These are phyloP conservation scores for Diaporthe capsici DNA, from an alignment of 2,329 filamentous ascomycete genomes.

Conservation along the genomic window DNA sequence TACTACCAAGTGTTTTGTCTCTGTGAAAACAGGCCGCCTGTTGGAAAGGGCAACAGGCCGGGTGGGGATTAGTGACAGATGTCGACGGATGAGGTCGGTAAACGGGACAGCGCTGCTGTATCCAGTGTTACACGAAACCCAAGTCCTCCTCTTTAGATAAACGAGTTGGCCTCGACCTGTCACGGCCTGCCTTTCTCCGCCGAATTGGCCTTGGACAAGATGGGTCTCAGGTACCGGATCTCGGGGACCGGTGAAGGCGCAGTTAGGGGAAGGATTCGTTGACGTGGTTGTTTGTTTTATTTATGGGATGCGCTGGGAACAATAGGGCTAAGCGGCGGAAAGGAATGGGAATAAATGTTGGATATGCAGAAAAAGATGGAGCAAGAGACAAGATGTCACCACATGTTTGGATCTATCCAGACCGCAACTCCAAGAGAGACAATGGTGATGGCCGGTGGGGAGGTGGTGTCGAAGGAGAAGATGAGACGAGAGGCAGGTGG, in stretches of 20 bases:
- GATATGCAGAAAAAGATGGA: slow-evolving; percentile 36
- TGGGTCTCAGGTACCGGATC: slow-evolving; percentile 17
- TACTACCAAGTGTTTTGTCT: not conserved
- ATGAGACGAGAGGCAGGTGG: slow-evolving; percentile 40
- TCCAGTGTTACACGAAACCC: slow-evolving; percentile 54
- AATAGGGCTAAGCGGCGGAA: slow-evolving; percentile 33
- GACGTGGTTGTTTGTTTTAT: slow-evolving; percentile 31
- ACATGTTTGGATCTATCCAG: slow-evolving; percentile 42
- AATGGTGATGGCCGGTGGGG: slow-evolving; percentile 35
- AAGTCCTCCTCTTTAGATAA: slow-evolving; percentile 32
- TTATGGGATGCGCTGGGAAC: slow-evolving; percentile 39
- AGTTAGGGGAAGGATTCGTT: slow-evolving; percentile 37
- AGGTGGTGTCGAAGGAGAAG: slow-evolving; percentile 34
- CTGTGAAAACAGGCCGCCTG: slow-evolving; percentile 26
- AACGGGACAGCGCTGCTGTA: slow-evolving; percentile 67
- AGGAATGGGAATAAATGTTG: slow-evolving; percentile 35
- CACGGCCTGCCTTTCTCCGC: slow-evolving; percentile 42
- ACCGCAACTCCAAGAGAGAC: slow-evolving; percentile 37
- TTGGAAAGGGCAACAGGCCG: slow-evolving; percentile 19
- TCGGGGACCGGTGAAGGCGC: slow-evolving; percentile 27
- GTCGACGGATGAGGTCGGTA: slow-evolving; percentile 36
- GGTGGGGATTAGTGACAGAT: slow-evolving; percentile 27
- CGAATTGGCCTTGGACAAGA: slow-evolving; percentile 22
- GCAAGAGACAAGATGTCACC: slow-evolving; percentile 39
- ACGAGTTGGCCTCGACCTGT: slow-evolving; percentile 24